Evolutionary conservation across 805 yeast species (phyloP).

Genomic region (Zygotorulaspora sp.): DNA sequence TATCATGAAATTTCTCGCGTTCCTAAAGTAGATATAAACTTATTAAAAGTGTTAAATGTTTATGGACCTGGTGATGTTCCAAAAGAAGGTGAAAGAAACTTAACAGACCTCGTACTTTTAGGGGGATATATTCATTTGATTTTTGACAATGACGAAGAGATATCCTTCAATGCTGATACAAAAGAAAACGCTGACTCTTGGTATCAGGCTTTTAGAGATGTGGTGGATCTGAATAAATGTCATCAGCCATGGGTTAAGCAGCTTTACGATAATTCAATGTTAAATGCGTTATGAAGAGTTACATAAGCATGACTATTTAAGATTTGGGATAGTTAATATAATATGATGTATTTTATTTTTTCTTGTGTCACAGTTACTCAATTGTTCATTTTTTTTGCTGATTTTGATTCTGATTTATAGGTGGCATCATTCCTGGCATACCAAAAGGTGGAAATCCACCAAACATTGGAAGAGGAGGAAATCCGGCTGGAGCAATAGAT

Average conservation of each 20-base stretch:
- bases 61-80: conserved; percentile 33
- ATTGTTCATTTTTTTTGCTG: conserved; percentile 9
- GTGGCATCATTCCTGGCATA: conserved; percentile 38
- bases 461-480: conserved; percentile 35
- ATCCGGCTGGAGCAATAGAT: conserved; percentile 28
- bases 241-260: conserved; percentile 61
- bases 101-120: conserved; percentile 65
- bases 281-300: neutral
- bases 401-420: conserved; percentile 30
- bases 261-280: conserved; percentile 26
- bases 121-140: conserved; percentile 70
- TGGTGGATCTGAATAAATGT: conserved; percentile 51
- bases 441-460: conserved; percentile 37
- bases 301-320: no score
- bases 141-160: conserved; percentile 75
- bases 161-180: conserved; percentile 82
- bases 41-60: conserved; percentile 55
- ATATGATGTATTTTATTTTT: no score
- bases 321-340: neutral
- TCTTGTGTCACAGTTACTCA: neutral
- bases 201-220: conserved; percentile 55
- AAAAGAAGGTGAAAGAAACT: conserved; percentile 45
- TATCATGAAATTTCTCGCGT: conserved; percentile 65
- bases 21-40: conserved; percentile 70
- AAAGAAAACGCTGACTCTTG: conserved; percentile 57